phyloP scores from a whole-genome alignment of 2,329 filamentous ascomycete genomes.

The Diaporthe velutina region DNA sequence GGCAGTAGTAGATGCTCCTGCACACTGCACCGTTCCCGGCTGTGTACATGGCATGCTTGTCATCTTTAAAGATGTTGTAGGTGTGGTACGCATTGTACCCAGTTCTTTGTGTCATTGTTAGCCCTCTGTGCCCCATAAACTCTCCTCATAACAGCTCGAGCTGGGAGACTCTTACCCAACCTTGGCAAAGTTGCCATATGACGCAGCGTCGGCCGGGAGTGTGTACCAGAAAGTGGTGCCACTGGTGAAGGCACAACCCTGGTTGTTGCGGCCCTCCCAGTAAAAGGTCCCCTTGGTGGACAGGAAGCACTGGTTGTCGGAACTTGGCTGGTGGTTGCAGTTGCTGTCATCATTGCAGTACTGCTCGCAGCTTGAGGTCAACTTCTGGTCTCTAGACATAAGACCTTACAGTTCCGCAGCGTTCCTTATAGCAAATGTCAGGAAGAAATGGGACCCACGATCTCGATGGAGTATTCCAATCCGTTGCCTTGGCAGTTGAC shows the following conservation, averaged over 20 bases:
- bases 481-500: slow-evolving; percentile 4
- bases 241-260: not conserved
- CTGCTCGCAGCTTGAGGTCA: not conserved
- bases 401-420: too few species aligned
- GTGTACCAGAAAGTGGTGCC: not conserved
- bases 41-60: not conserved
- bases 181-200: not conserved
- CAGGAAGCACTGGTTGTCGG: slow-evolving; percentile 13
- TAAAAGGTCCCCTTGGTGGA: not conserved
- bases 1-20: slow-evolving; percentile 13
- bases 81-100: not conserved
- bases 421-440: not conserved
- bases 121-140: not conserved
- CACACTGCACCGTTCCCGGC: slow-evolving; percentile 45
- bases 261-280: slow-evolving; percentile 4
- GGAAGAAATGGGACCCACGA: not conserved
- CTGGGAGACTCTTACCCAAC: not conserved
- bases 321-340: slow-evolving; percentile 13
- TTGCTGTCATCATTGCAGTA: slow-evolving; percentile 15
- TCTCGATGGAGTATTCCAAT: not conserved
- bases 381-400: not conserved
- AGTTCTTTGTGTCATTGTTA: not conserved
- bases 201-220: not conserved
- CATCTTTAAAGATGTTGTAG: slow-evolving; percentile 7
- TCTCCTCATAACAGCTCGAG: not conserved